A percentile compares a stretch with the other conserved stretches of the same genome.
Conservation (phyloP, 805 yeast genomes). For the Ogataea naganishii region DNA sequence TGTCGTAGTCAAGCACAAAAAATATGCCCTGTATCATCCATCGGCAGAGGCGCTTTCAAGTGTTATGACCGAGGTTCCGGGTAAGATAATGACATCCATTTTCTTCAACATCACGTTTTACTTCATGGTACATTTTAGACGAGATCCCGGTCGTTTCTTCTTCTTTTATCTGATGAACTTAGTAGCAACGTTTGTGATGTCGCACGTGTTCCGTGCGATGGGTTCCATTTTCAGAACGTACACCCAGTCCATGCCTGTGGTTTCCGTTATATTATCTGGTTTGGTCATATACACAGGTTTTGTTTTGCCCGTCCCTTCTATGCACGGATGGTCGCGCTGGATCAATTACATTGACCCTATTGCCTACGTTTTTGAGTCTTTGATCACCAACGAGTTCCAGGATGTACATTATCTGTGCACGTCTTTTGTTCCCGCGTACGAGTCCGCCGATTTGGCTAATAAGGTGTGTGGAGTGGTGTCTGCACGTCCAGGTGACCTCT, state of each 20-base stretch:
- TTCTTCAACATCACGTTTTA: conserved; percentile 42
- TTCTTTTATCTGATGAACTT: conserved; percentile 37
- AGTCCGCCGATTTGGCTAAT: conserved; percentile 9
- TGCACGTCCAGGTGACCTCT: conserved; percentile 40
- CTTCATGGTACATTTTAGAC: conserved; percentile 44
- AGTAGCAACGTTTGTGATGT: conserved; percentile 40
- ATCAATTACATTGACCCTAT: conserved; percentile 52
- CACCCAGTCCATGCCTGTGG: conserved; percentile 51
- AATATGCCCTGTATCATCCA: conserved; percentile 49
- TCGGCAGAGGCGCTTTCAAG: conserved; percentile 55
- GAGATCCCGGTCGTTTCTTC: conserved; percentile 46
- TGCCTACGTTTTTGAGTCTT: conserved; percentile 48
- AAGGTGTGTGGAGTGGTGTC: conserved; percentile 38
- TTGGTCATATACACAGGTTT: conserved; percentile 48
- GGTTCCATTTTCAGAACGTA: conserved; percentile 41
- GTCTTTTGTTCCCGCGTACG: conserved; percentile 35
- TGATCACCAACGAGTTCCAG: conserved; percentile 50
- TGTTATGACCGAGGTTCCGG: conserved; percentile 47
- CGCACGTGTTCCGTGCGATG: conserved; percentile 44
- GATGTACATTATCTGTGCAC: conserved; percentile 39
- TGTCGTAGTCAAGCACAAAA: conserved; percentile 50
- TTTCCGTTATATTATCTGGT: conserved; percentile 39
- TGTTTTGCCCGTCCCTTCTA: conserved; percentile 44
- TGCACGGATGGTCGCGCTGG: conserved; percentile 63
- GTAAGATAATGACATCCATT: conserved; percentile 34